phyloP scores from a whole-genome alignment of 306 rosid species.

The barrel medic (Medicago truncatula) region DNA sequence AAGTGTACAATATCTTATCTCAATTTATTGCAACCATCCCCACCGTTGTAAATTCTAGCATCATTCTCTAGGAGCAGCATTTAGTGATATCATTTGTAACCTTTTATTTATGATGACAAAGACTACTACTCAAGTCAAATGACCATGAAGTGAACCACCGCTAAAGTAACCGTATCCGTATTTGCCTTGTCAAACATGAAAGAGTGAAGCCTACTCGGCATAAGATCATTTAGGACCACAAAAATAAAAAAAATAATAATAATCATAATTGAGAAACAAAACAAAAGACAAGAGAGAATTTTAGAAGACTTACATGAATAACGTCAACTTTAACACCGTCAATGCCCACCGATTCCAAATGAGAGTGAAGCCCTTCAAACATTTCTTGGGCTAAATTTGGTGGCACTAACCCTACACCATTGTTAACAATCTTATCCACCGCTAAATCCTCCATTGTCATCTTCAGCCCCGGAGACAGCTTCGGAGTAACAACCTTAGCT shows the following conservation, averaged over 20 bases:
- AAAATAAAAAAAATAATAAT: background rate
- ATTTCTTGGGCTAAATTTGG: conserved; percentile 54
- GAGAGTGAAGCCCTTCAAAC: conserved; percentile 68
- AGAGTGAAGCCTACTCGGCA: background rate
- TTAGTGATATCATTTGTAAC: too few species aligned
- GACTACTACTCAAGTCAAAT: too few species aligned
- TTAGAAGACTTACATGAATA: conserved; percentile 60
- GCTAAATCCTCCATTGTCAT: conserved; percentile 77
- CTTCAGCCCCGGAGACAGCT: conserved; percentile 49
- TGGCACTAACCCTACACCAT: conserved; percentile 73
- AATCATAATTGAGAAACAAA: background rate
- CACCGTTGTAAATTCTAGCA: too few species aligned
- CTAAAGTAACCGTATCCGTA: background rate
- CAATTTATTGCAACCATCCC: too few species aligned
- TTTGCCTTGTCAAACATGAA: background rate
- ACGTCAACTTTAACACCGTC: conserved; percentile 84
- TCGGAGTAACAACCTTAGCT: conserved; percentile 57
- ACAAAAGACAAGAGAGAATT: background rate
- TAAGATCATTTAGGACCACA: background rate
- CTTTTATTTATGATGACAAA: too few species aligned
- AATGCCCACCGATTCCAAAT: conserved; percentile 62
- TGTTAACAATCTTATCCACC: conserved; percentile 64
- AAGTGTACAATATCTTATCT: too few species aligned
- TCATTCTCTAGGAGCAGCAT: too few species aligned
- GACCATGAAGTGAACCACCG: background rate